Conservation (phyloP, 306 rosid species). For the Corylus americana region DNA sequence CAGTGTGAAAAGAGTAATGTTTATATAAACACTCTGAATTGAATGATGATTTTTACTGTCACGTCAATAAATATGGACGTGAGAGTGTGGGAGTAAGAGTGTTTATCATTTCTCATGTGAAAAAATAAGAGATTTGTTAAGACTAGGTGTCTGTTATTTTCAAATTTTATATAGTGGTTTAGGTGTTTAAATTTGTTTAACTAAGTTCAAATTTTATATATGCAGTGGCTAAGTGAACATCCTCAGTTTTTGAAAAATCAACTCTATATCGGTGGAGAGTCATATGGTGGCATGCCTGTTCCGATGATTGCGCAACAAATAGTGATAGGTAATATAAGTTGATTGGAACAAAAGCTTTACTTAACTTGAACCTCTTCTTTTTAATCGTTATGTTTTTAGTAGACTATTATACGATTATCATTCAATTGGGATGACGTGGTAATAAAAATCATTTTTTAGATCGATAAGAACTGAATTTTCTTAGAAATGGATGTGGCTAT, state of each 20-base stretch:
- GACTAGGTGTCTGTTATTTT: not conserved
- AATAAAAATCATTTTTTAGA: too few relatives aligned
- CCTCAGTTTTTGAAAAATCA: not conserved
- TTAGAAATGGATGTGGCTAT: too few relatives aligned
- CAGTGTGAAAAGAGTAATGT: not conserved
- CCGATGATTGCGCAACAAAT: not conserved
- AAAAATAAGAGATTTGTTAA: not conserved
- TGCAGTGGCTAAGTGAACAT: not conserved
- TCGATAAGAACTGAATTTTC: too few relatives aligned
- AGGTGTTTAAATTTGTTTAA: not conserved
- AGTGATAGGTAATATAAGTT: not conserved
- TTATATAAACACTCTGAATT: too few relatives aligned
- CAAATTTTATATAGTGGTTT: too few relatives aligned
- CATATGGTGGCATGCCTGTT: not conserved
- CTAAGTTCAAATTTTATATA: not conserved
- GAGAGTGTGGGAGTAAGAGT: too few relatives aligned
- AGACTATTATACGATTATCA: too few relatives aligned
- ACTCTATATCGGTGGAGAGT: not conserved
- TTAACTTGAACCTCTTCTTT: too few relatives aligned
- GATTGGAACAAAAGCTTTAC: not conserved
- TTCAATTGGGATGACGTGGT: too few relatives aligned
- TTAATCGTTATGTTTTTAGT: not conserved
- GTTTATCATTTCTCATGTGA: too few relatives aligned
- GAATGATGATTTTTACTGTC: too few relatives aligned
- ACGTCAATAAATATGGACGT: too few relatives aligned